Base-by-base conservation (phyloP, 169 alveolate species). In the Plasmodium falciparum region DNA sequence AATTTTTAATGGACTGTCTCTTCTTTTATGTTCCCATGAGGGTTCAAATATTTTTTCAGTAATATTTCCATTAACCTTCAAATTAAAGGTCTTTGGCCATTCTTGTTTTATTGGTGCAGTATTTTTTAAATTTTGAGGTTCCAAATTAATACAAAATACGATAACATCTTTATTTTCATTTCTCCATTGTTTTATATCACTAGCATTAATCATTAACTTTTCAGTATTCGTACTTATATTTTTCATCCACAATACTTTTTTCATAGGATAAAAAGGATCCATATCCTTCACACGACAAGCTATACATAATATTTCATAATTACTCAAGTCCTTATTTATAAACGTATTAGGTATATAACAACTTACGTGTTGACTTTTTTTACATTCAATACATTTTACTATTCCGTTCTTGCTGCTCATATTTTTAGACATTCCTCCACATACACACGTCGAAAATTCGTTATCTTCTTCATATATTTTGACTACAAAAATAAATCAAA, bases 1-100 rank as follows among this genome's bases (percentile, higher is more conserved):
- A 39, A 94, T 88, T 67, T 89, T 93, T 63, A 95, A 89, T 20
- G 98, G 98, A 58, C 92, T 94, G 75, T 96, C 98, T 33, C 97
- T 54, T 63, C 98, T 78, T 71, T 95, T 88, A 89, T 95, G 98
- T 73, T 96, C 98, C 96, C 97, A 95, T 20, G 94, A 59, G 1
- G 98, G 98, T 73, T 95, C 98, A 54, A 62, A 59, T 8, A 88
- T 49, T 50, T 75, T 75, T 76, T 88, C 90, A 11, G 91, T 93
- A 33, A 93, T 62, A 33, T 90, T 94, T 20, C 93, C 94, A 85
- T 95, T 95, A 4, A 95, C 88, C 52, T 73, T 92, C 45, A 94
- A 69, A 50, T 71, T 90, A 20, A 95, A 91, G 0, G 97, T 94
- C 58, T 83, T 94, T 4, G 97, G 97, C 97, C 97, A 95, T 71